Evolutionary conservation across 2,329 filamentous ascomycete genomes (phyloP).

Genomic region (Ustilaginoidea virens): DNA sequence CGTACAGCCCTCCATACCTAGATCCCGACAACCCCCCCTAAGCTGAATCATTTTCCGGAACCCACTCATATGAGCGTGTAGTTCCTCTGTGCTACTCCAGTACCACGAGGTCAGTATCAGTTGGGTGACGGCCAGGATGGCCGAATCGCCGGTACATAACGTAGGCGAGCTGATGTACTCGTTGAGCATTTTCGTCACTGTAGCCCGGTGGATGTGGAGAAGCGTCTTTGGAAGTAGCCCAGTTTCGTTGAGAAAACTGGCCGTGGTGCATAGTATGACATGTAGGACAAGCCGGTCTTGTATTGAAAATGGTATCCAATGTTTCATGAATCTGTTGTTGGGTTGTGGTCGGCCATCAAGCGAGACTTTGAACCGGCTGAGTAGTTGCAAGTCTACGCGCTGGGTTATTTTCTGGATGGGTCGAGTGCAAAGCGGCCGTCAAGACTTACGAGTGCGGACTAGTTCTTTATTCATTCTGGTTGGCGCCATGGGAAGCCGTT

Average conservation of each 20-base stretch:
- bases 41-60: constrained; percentile 31
- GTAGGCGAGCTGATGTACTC: constrained; percentile 23
- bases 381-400: constrained; percentile 27
- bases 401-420: too few species aligned
- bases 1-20: constrained; percentile 30
- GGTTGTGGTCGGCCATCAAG: constrained; percentile 31
- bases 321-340: constrained; percentile 28
- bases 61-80: constrained; percentile 29
- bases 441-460: constrained; percentile 28
- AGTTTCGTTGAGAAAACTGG: constrained; percentile 35
- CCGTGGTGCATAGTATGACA: constrained; percentile 32
- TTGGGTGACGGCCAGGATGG: constrained; percentile 31
- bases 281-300: constrained; percentile 33
- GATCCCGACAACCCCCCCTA: constrained; percentile 27
- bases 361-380: constrained; percentile 34
- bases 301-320: constrained; percentile 30
- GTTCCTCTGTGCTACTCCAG: constrained; percentile 29
- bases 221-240: constrained; percentile 28
- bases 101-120: constrained; percentile 38
- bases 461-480: constrained; percentile 30
- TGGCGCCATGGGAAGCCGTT: constrained; percentile 24
- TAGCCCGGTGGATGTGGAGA: constrained; percentile 26
- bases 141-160: constrained; percentile 25
- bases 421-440: too few species aligned
- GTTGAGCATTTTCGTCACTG: constrained; percentile 29